Evolutionary conservation across 371 early-diverging fungal genomes (phyloP).

Genomic region (Encephalitozoon romaleae): DNA sequence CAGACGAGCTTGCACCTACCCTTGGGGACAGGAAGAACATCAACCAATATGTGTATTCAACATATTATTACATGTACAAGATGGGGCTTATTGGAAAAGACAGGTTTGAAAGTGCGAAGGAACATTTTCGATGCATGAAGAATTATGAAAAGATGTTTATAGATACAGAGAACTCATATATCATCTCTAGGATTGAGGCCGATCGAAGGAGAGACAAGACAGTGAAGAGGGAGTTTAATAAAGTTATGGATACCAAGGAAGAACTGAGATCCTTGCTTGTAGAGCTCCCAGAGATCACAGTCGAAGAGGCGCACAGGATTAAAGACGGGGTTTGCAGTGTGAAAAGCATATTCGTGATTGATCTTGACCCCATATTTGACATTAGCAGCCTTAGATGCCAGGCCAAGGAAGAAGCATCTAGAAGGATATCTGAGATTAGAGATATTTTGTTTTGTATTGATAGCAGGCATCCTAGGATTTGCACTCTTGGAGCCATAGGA

Average conservation of each 20-base stretch:
- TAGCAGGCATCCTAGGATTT: neutral
- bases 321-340: neutral
- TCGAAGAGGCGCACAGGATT: neutral
- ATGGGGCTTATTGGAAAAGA: neutral
- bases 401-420: neutral
- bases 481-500: neutral
- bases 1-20: neutral
- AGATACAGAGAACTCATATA: conserved; percentile 19
- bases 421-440: neutral
- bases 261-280: neutral
- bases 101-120: conserved; percentile 4
- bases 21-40: conserved; percentile 22
- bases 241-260: neutral
- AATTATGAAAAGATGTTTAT: conserved; percentile 33
- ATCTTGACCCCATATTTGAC: conserved; percentile 21
- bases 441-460: neutral
- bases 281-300: neutral
- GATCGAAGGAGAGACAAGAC: conserved; percentile 22
- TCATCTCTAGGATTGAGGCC: conserved; percentile 19
- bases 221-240: conserved; percentile 22
- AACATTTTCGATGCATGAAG: conserved; percentile 31
- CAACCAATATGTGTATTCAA: conserved; percentile 29
- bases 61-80: conserved; percentile 21
- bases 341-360: conserved; percentile 6
- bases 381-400: neutral